Base-by-base conservation (phyloP, 2,329 filamentous ascomycete species). In the Berkeleyomyces basicola region DNA sequence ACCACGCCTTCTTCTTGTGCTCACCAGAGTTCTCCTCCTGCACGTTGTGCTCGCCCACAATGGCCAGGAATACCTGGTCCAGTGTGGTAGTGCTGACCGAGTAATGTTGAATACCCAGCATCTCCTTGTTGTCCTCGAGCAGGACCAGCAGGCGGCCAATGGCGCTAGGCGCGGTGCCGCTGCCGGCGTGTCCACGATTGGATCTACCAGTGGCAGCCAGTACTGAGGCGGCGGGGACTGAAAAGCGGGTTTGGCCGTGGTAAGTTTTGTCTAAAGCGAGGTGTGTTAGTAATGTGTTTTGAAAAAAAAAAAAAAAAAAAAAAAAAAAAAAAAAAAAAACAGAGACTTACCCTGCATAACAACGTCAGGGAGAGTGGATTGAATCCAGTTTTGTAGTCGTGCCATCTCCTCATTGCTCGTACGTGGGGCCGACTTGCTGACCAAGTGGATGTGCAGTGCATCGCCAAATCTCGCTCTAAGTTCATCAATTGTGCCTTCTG, bases 221-320 rank as follows among this genome's bases (percentile, higher is more conserved):
- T 2, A 78, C 70, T 51, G 75, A 73, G 49, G 69, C 71, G 4
- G 77, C 80, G 9, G 86, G 84, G 0, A 95, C 82, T 11, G 83
- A 86, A 73, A 96, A 96, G n/a, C 90, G 80, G 68, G 95, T 77
- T 71, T 96, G 90, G 0, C 91, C 90, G 70, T 95, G 89, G 73
- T 86, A 95, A 49, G 81, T 87, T 72, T 86, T 84, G 53, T 81
- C 78, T 64, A 23, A 33, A 58, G 11, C 39, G 40, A 14, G n/a
- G 11, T 42, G 16, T 44, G 49, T 64, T 64, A 64, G 59, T 36
- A 43, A 16, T 3, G 5, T 14, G 11, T 31, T 9, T 47, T 16
- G 5, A 11, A 3, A 47, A 23, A 11, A 36, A 7, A 3, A 49
- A 23, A 5, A 31, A 33, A 10, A 16, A 4, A 7, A n/a, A 7